Evolutionary conservation across 1,139 yeast species (phyloP), one percentile per base, ranked within the genome.

Genomic region (Hyphopichia khmerensis): DNA sequence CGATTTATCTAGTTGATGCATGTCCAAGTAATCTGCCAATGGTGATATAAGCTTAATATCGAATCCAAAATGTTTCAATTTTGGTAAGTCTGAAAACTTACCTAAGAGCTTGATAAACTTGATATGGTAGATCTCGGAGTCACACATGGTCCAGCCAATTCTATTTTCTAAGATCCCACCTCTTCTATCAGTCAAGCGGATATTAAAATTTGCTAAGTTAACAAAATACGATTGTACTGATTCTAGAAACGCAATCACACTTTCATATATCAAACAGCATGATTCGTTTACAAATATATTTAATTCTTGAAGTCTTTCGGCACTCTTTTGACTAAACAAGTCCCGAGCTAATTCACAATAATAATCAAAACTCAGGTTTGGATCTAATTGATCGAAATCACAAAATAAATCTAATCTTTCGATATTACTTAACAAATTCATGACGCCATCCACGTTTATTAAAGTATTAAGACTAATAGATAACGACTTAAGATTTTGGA

Each of bases 371-470:
- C 42, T 48, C 11, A 33, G 15, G 4, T 35, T 21, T 2, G 50
- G 48, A 21, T 45, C 50, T 23, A 59, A 38, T 14, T 56, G 62
- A 29, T 55, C 50, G 34, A 57, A 57, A 38, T 65, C 67, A 15
- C 60, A 44, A 26, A 59, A 50, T 17, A 65, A 33, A 44, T 66
- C 69, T 21, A 66, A 48, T 29, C 68, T 48, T 26, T 41, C 40
- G 9, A 66, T 38, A 2, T 38, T 36, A 2, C 41, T 30, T 8
- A 59, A 18, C 4, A 45, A 16, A n/a, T 17, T 6, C 13, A 37
- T n/a, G 35, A 46, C 34, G 27, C 26, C 24, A 23, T 29, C 17
- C 31, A 46, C 27, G 33, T 43, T 40, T 1, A 48, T 35, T 9
- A 55, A 51, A 2, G 64, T 58, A 38, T 42, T 48, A 0, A 56